These are phyloP conservation scores for Phylloporus rhodoxanthus DNA, from an alignment of 768 basidiomycete genomes.

Conservation along the genomic window DNA sequence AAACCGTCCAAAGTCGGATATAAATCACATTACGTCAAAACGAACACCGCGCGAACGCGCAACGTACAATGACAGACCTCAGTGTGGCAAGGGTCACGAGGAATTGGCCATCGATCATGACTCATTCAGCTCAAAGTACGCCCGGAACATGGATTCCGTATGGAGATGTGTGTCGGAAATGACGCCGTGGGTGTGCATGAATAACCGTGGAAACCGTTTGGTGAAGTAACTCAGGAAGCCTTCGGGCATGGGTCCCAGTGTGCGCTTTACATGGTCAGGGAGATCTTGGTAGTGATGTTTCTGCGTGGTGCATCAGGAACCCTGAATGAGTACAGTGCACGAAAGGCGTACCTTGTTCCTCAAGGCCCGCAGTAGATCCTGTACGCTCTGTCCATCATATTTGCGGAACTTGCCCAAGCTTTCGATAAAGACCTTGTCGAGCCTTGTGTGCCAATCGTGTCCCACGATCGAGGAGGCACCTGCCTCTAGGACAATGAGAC, in stretches of 20 bases:
- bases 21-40: background rate
- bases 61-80: background rate
- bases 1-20: constrained; percentile 3
- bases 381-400: constrained; percentile 86
- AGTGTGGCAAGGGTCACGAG: background rate
- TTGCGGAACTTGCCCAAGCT: constrained; percentile 97
- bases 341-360: constrained; percentile 77
- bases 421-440: constrained; percentile 88
- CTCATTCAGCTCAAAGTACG: constrained; percentile 76
- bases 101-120: constrained; percentile 17
- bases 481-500: constrained; percentile 69
- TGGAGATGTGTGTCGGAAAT: constrained; percentile 66
- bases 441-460: constrained; percentile 79
- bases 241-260: constrained; percentile 85
- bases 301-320: constrained; percentile 36
- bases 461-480: constrained; percentile 71
- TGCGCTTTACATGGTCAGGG: constrained; percentile 83
- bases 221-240: constrained; percentile 94
- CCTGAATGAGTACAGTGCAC: background rate
- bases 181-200: constrained; percentile 89
- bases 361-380: constrained; percentile 87
- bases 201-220: constrained; percentile 80
- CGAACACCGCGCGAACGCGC: no score
- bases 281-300: constrained; percentile 98
- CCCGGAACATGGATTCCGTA: constrained; percentile 84